These are phyloP conservation scores for Orbilia oligospora DNA, from an alignment of 2,329 filamentous ascomycete genomes.

Conservation along the genomic window DNA sequence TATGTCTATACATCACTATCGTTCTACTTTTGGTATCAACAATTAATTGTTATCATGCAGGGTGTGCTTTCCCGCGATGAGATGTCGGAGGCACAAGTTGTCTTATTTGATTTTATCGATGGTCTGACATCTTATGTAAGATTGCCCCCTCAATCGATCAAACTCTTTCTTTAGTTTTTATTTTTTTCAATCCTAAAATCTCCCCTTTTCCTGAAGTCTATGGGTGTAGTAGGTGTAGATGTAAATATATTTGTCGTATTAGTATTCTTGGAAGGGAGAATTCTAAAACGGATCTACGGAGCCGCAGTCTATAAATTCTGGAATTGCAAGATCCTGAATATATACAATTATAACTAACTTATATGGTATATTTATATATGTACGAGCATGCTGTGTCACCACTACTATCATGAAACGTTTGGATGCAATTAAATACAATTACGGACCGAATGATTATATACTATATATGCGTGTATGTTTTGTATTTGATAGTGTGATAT, in stretches of 20 bases:
- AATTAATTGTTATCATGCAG: neutral
- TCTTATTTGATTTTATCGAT: neutral
- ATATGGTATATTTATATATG: neutral
- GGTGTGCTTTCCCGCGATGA: neutral
- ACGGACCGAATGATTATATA: neutral
- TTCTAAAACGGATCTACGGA: neutral
- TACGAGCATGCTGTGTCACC: conserved; percentile 7
- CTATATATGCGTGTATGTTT: too few relatives aligned
- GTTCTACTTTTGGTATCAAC: neutral
- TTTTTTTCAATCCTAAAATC: too few relatives aligned
- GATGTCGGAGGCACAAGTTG: neutral
- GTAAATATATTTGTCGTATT: neutral
- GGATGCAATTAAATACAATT: neutral
- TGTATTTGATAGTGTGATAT: conserved; percentile 3
- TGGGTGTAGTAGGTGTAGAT: too few relatives aligned
- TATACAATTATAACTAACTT: too few relatives aligned
- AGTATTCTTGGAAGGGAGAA: neutral
- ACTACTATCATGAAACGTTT: neutral
- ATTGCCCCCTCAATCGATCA: conserved; percentile 2
- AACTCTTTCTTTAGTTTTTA: too few relatives aligned
- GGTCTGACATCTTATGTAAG: conserved; percentile 56
- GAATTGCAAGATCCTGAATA: neutral
- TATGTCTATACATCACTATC: too few relatives aligned
- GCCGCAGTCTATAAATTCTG: neutral
- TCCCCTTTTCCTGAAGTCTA: too few relatives aligned